Conservation (phyloP, 208 protist genomes). For the Wallacemonas collosoma region DNA sequence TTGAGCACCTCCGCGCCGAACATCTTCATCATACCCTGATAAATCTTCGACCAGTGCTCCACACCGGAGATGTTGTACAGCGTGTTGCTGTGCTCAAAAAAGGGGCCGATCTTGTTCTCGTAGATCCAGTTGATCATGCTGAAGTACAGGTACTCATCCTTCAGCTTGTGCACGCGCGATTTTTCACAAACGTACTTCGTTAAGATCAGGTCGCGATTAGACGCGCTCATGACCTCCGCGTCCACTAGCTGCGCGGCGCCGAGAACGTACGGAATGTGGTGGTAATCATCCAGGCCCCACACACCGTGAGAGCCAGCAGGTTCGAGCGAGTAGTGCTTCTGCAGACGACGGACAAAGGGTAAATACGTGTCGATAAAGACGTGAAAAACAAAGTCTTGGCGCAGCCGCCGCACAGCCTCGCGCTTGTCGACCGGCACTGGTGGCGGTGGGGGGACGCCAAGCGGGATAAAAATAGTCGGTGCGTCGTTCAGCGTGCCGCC, state of each 20-base stretch:
- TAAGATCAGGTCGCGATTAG: constrained; percentile 68
- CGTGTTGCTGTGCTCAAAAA: constrained; percentile 93
- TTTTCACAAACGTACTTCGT: constrained; percentile 67
- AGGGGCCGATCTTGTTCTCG: constrained; percentile 88
- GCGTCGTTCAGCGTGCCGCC: constrained; percentile 44
- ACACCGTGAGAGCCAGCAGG: constrained; percentile 98
- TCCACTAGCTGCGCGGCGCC: constrained; percentile 96
- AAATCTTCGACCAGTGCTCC: constrained; percentile 88
- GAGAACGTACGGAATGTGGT: constrained; percentile 98
- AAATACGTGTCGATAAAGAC: constrained; percentile 94
- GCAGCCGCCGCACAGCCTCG: constrained; percentile 42
- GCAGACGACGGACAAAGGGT: constrained; percentile 85
- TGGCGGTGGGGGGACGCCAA: constrained; percentile 35
- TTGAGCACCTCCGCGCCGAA: constrained; percentile 93
- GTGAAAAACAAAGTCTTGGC: constrained; percentile 75
- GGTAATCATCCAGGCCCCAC: constrained; percentile 99
- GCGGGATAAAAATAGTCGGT: constrained; percentile 33
- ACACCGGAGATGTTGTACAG: constrained; percentile 93
- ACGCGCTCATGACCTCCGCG: constrained; percentile 26
- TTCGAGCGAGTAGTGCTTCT: constrained; percentile 92
- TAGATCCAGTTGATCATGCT: constrained; percentile 79
- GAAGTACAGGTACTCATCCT: constrained; percentile 71
- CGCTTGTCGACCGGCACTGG: constrained; percentile 28
- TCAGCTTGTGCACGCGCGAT: constrained; percentile 30
- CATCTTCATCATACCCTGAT: constrained; percentile 95